Evolutionary conservation across 768 basidiomycete genomes (phyloP).

Genomic region (Jaapia argillacea): DNA sequence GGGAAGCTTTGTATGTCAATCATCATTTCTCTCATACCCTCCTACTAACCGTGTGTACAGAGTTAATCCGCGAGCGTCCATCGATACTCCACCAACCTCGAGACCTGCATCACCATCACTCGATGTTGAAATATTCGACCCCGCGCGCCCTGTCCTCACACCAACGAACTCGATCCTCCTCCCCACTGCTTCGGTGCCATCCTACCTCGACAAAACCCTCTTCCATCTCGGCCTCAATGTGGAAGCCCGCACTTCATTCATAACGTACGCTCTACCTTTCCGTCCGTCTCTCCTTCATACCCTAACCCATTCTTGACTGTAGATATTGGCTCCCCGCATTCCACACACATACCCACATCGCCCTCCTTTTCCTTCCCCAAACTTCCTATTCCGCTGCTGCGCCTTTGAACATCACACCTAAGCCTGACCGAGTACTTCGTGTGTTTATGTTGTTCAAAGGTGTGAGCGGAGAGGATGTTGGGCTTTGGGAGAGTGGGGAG

Average conservation of each 20-base stretch:
- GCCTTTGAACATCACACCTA: slow-evolving; percentile 25
- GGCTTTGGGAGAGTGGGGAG: slow-evolving; percentile 18
- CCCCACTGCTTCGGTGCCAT: too few relatives aligned
- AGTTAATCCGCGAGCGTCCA: too few relatives aligned
- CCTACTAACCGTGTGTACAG: too few relatives aligned
- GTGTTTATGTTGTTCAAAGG: slow-evolving; percentile 40
- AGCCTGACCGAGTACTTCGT: slow-evolving; percentile 32
- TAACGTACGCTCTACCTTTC: slow-evolving; percentile 34
- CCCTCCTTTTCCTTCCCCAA: slow-evolving; percentile 36
- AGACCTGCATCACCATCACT: too few relatives aligned
- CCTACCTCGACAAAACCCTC: too few relatives aligned
- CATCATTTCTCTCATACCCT: too few relatives aligned
- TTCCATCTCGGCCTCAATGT: too few relatives aligned
- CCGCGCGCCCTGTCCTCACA: too few relatives aligned
- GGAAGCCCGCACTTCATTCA: too few relatives aligned
- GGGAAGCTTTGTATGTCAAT: slow-evolving; percentile 23
- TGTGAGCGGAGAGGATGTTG: slow-evolving; percentile 14
- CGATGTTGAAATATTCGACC: too few relatives aligned
- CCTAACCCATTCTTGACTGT: slow-evolving; percentile 15
- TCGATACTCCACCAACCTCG: too few relatives aligned
- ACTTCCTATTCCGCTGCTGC: slow-evolving; percentile 30
- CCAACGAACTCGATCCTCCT: too few relatives aligned
- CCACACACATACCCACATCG: slow-evolving; percentile 27
- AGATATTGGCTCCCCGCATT: slow-evolving; percentile 37
- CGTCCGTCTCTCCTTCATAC: slow-evolving; percentile 37